These are phyloP conservation scores for Rhynchosporium agropyri DNA, from an alignment of 2,329 filamentous ascomycete species.

Conservation along the genomic window DNA sequence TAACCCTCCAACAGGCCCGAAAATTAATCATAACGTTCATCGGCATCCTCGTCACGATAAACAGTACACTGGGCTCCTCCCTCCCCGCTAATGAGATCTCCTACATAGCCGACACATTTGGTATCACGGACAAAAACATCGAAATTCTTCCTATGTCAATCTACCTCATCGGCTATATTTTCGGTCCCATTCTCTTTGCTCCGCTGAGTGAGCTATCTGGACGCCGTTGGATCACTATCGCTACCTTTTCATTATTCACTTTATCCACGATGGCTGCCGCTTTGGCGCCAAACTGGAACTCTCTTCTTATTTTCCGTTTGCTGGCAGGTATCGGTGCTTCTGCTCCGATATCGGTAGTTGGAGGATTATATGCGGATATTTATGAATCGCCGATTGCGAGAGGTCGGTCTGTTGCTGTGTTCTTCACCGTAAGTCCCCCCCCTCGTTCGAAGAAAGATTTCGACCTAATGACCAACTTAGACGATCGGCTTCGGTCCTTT, in stretches of 20 bases:
- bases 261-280: slow-evolving; percentile 59
- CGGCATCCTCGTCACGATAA: background rate
- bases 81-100: slow-evolving; percentile 3
- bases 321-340: slow-evolving; percentile 56
- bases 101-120: background rate
- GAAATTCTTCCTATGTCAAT: slow-evolving; percentile 7
- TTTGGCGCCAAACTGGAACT: slow-evolving; percentile 54
- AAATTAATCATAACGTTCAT: slow-evolving; percentile 16
- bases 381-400: slow-evolving; percentile 55
- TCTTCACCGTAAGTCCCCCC: slow-evolving; percentile 48
- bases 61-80: slow-evolving; percentile 11
- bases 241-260: slow-evolving; percentile 52
- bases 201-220: slow-evolving; percentile 66
- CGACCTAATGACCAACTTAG: background rate
- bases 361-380: slow-evolving; percentile 64
- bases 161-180: slow-evolving; percentile 36
- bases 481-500: slow-evolving; percentile 57
- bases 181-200: slow-evolving; percentile 58
- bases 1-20: slow-evolving; percentile 6
- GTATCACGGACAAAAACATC: background rate
- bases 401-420: slow-evolving; percentile 60
- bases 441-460: too few relatives aligned
- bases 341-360: slow-evolving; percentile 62
- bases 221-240: slow-evolving; percentile 51
- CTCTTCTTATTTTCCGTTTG: slow-evolving; percentile 58